These are phyloP conservation scores for Fusarium setosum DNA, from an alignment of 2,329 filamentous ascomycete species.

Conservation along the genomic window DNA sequence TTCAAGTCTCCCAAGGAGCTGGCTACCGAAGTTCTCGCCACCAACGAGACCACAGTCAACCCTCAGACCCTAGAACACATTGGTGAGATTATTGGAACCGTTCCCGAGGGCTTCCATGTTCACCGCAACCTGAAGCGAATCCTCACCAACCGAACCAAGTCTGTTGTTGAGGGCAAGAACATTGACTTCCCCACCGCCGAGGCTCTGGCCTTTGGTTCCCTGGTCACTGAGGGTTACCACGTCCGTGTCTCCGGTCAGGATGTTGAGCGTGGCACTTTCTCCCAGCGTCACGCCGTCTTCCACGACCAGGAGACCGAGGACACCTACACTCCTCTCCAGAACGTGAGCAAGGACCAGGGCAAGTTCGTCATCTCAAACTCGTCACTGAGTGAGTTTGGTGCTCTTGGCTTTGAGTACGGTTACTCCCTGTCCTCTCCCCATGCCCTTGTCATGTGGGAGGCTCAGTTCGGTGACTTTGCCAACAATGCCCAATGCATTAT, in stretches of 20 bases:
- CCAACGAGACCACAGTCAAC: constrained; percentile 87
- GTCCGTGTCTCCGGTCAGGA: constrained; percentile 98
- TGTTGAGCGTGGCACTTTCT: constrained; percentile 99
- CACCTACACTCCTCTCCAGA: constrained; percentile 92
- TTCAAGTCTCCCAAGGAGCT: constrained; percentile 99
- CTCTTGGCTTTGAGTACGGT: constrained; percentile 96
- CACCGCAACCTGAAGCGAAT: constrained; percentile 99
- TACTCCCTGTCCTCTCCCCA: constrained; percentile 98
- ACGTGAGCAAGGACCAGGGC: constrained; percentile 90
- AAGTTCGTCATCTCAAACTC: constrained; percentile 98
- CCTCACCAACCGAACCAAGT: constrained; percentile 88
- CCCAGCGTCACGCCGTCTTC: constrained; percentile 95
- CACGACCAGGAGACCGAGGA: constrained; percentile 96
- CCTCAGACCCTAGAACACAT: constrained; percentile 81
- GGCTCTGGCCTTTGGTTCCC: constrained; percentile 91
- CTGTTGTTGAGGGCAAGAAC: constrained; percentile 88
- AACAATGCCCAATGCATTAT: constrained; percentile 99
- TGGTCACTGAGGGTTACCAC: constrained; percentile 94
- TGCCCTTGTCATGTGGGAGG: constrained; percentile 99
- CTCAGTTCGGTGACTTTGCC: constrained; percentile 99
- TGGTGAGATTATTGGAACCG: constrained; percentile 79
- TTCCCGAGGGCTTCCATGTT: constrained; percentile 86
- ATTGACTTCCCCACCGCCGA: constrained; percentile 99
- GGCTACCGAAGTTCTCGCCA: constrained; percentile 91
- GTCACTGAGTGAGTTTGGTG: constrained; percentile 77